phyloP scores from a whole-genome alignment of 441 rosid species.

The Sinapis alba region DNA sequence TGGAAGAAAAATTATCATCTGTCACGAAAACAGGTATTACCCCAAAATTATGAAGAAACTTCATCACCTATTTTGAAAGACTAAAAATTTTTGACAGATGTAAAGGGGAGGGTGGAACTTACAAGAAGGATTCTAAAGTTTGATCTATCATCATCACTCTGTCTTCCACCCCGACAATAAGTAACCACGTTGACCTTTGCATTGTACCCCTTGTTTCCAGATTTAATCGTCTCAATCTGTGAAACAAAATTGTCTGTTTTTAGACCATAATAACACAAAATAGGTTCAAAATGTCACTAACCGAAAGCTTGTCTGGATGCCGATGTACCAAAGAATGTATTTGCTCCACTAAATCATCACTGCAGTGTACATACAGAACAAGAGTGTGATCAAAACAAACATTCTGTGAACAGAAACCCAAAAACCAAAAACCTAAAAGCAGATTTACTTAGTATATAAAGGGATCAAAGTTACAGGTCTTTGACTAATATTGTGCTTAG shows the following conservation, averaged over 20 bases:
- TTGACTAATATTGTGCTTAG: too few species aligned
- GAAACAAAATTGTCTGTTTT: neutral
- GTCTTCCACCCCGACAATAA: slow-evolving; percentile 54
- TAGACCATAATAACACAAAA: neutral
- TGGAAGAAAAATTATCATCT: slow-evolving; percentile 98
- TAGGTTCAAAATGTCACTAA: slow-evolving; percentile 37
- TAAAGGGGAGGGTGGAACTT: slow-evolving; percentile 42
- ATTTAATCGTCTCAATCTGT: slow-evolving; percentile 68
- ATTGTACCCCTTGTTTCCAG: slow-evolving; percentile 73
- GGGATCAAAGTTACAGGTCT: neutral
- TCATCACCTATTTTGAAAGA: neutral
- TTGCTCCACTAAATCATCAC: slow-evolving; percentile 75
- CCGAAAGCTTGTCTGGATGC: slow-evolving; percentile 89
- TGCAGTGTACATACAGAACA: slow-evolving; percentile 34
- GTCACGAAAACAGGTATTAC: slow-evolving; percentile 85
- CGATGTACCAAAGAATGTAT: slow-evolving; percentile 73
- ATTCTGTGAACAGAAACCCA: neutral
- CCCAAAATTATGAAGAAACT: slow-evolving; percentile 42
- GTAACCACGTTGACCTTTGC: slow-evolving; percentile 81
- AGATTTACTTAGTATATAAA: neutral
- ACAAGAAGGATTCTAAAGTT: slow-evolving; percentile 96
- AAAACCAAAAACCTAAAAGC: neutral
- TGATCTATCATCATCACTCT: slow-evolving; percentile 56
- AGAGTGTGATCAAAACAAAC: neutral
- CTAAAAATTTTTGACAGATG: neutral